A percentile compares a stretch with the other conserved stretches of the same genome.
Evolutionary conservation across 2,329 filamentous ascomycete species (phyloP).

Genomic region (Westerdykella ornata): DNA sequence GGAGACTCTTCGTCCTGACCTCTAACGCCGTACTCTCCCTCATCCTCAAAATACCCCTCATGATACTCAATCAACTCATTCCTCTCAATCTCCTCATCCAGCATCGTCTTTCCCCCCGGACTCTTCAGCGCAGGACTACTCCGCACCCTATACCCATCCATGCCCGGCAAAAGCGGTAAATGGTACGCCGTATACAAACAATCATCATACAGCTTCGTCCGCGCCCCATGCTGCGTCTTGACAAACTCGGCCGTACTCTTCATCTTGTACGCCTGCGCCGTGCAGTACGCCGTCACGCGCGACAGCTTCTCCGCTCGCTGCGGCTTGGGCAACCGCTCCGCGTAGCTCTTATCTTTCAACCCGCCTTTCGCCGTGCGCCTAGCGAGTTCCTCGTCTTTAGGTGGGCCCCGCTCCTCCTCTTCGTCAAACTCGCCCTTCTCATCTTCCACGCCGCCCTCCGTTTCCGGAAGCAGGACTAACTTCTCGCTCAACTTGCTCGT

Average conservation of each 20-base stretch:
- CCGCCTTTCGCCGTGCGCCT: conserved; percentile 60
- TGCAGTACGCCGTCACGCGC: conserved; percentile 91
- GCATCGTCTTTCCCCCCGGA: conserved; percentile 81
- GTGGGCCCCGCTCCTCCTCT: conserved; percentile 53
- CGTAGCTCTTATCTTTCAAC: conserved; percentile 75
- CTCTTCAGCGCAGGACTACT: conserved; percentile 90
- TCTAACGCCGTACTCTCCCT: conserved; percentile 49
- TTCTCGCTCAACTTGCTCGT: conserved; percentile 96
- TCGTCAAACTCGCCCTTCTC: conserved; percentile 54
- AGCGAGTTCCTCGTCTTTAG: conserved; percentile 60
- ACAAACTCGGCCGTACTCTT: conserved; percentile 83
- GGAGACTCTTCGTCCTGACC: conserved; percentile 25
- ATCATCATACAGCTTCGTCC: conserved; percentile 96
- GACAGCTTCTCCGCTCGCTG: conserved; percentile 81
- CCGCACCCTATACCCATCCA: conserved; percentile 77
- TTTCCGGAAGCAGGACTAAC: conserved; percentile 87
- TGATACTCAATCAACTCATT: conserved; percentile 85
- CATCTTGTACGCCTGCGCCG: conserved; percentile 87
- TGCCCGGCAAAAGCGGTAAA: conserved; percentile 75
- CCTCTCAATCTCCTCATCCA: conserved; percentile 93
- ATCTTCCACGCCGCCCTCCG: conserved; percentile 48
- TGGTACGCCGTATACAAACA: conserved; percentile 96
- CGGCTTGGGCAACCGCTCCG: conserved; percentile 83
- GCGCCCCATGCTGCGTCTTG: conserved; percentile 76
- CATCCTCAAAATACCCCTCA: conserved; percentile 81